phyloP scores from a whole-genome alignment of 176 grass and related monocot genomes.

The Metroxylon sagu region DNA sequence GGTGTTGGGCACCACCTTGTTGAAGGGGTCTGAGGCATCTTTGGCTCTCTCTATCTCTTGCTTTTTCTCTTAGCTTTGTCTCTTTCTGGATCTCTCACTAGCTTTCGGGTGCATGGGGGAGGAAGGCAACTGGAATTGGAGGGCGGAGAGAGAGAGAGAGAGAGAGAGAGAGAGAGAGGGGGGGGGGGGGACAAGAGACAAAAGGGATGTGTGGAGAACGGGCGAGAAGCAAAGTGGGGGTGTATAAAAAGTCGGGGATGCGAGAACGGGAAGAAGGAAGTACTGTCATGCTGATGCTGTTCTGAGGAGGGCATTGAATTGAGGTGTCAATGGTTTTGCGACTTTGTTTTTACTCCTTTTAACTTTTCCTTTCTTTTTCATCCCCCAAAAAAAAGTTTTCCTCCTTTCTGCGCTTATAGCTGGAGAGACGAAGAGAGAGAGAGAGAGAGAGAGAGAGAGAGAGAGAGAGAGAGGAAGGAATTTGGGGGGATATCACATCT shows the following conservation, averaged over 20 bases:
- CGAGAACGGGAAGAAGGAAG: conserved; percentile 3
- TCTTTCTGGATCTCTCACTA: conserved; percentile 2
- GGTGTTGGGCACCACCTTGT: conserved; percentile 95
- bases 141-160: background rate
- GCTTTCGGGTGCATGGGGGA: background rate
- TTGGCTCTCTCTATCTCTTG: background rate
- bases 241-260: conserved; percentile 24
- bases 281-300: conserved; percentile 42
- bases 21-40: conserved; percentile 24
- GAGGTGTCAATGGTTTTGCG: conserved; percentile 23
- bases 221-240: conserved; percentile 8
- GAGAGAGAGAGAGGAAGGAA: conserved; percentile 2
- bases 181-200: conserved; percentile 23
- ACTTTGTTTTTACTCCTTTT: conserved; percentile 17
- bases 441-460: conserved; percentile 26
- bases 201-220: conserved; percentile 29
- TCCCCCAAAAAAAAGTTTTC: no score
- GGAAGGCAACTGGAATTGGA: background rate
- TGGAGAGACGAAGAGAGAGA: conserved; percentile 8
- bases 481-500: background rate
- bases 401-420: no score
- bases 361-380: conserved; percentile 6
- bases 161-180: conserved; percentile 10
- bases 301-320: conserved; percentile 27
- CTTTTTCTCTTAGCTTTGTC: background rate